phyloP scores from a whole-genome alignment of 306 rosid species.

The Chamaecrista fasciculata region DNA sequence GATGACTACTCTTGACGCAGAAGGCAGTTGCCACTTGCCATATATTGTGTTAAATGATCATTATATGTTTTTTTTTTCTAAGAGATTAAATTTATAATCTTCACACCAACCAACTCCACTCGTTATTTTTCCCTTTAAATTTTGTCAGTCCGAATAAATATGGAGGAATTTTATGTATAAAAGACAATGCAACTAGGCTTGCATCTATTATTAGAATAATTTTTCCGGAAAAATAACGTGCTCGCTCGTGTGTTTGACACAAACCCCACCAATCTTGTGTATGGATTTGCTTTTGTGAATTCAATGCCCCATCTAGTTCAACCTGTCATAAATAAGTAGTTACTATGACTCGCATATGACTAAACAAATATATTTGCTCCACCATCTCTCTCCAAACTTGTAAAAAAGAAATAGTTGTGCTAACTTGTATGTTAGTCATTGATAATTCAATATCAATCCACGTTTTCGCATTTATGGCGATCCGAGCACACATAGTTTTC shows the following conservation, averaged over 20 bases:
- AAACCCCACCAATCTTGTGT: not conserved
- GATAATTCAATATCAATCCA: slow-evolving; percentile 2
- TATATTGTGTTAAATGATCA: not conserved
- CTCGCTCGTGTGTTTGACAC: not conserved
- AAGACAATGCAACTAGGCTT: not conserved
- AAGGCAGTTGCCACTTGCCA: not conserved
- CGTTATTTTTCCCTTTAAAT: not conserved
- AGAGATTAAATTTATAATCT: not conserved
- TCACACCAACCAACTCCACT: not conserved
- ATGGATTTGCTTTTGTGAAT: not conserved
- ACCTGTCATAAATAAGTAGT: not conserved
- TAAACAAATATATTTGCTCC: not conserved
- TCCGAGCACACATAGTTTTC: not conserved
- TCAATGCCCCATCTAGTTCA: not conserved
- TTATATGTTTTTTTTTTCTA: not conserved
- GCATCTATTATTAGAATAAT: not conserved
- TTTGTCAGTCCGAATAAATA: not conserved
- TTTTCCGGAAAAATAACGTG: not conserved
- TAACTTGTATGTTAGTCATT: not conserved
- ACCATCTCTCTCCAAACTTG: not conserved
- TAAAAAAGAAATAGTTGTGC: not conserved
- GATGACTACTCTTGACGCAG: not conserved
- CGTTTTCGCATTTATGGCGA: slow-evolving; percentile 31
- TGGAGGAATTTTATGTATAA: not conserved
- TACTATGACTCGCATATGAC: not conserved